Base-by-base conservation (phyloP, 805 yeast species). In the Blastobotrys parvus region DNA sequence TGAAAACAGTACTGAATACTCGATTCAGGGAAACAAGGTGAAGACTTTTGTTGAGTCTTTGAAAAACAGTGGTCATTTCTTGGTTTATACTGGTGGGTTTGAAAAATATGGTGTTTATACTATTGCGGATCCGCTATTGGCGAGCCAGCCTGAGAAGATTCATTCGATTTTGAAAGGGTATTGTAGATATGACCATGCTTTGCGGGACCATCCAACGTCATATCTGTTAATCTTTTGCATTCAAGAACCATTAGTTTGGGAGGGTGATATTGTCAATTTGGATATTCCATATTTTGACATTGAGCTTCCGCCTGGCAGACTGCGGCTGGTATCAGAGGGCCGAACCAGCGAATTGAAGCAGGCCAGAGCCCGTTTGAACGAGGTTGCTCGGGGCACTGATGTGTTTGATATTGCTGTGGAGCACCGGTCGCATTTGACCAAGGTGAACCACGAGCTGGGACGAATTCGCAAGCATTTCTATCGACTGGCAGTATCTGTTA, bases 241-340 rank as follows among this genome's bases (percentile, higher is more conserved):
- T 0, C 72, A 80, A 2, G 85, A 85, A 54, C 94, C 96, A 0
- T 73, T 89, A 62, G 77, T 84, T 39, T 90, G 97, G 97, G 88
- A 83, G 47, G 97, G 97, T 3, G 71, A 75, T 15, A 78, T 82
- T 49, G 71, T 80, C 31, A 73, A 78, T 35, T 59, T 84, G 10
- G 63, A 61, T 11, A 39, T 62, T 36, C 53, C 58, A 1, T 57
- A 51, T 23, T 41, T 50, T 7, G 57, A 60, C 2, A 67, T 76
- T 19, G 80, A 78, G 44, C 65, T 83, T n/a, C 74, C 71, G 46
- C 76, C 75, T 8, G 92, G 94, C 2, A 77, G 79, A 43, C 71
- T 82, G 50, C 57, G 85, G 22, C 61, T 86, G 41, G 73, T 86
- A 1, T 71, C 85, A 0, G 85, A 79, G 46, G 83, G 89, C 8